Conservation (phyloP, 2,329 filamentous ascomycete genomes). For the Verticillium albo-atrum region DNA sequence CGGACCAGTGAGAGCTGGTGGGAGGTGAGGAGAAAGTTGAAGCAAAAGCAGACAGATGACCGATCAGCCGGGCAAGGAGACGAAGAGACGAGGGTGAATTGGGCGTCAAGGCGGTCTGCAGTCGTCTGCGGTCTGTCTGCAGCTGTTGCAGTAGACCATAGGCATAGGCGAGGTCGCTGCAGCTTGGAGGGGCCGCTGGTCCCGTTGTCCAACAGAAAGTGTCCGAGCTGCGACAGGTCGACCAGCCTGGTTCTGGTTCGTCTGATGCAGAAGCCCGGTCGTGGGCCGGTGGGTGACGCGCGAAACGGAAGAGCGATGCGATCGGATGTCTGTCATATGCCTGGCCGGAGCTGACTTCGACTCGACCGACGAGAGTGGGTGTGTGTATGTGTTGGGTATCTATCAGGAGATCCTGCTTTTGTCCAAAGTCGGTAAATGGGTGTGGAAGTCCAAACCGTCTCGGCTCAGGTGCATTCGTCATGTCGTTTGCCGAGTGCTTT, state of each 20-base stretch:
- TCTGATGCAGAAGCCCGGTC: neutral
- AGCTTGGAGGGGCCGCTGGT: neutral
- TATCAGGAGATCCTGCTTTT: too few species aligned
- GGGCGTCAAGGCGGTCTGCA: slow-evolving; percentile 5
- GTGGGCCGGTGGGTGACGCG: neutral
- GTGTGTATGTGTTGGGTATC: too few species aligned
- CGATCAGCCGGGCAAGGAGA: neutral
- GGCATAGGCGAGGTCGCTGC: neutral
- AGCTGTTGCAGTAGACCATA: neutral
- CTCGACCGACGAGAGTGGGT: neutral
- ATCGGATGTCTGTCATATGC: neutral
- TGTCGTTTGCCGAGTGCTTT: too few species aligned
- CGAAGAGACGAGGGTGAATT: neutral
- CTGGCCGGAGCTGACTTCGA: neutral
- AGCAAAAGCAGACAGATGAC: neutral
- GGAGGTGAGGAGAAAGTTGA: neutral
- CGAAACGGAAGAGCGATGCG: neutral
- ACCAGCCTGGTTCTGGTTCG: neutral
- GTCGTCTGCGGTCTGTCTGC: neutral
- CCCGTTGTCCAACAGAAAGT: neutral
- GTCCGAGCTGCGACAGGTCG: neutral
- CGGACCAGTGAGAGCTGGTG: neutral
- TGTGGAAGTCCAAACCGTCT: too few species aligned
- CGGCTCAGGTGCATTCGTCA: too few species aligned
- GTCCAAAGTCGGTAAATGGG: too few species aligned